These are phyloP conservation scores for Hibiscus syriacus DNA, from an alignment of 345 rosid species.

Conservation along the genomic window DNA sequence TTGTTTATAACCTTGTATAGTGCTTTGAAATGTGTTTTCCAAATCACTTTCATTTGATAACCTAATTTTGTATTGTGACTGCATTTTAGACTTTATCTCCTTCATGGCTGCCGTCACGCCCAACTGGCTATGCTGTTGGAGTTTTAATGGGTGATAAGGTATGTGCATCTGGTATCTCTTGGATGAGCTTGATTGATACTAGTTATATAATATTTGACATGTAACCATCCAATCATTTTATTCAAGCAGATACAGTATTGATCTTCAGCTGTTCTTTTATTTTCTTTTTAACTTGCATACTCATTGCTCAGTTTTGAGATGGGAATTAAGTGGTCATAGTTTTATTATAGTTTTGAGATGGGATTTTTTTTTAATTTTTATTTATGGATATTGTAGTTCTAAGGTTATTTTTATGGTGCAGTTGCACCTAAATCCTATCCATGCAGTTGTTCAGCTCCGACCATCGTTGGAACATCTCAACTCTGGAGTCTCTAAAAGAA, in stretches of 20 bases:
- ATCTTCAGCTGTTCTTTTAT: too few relatives aligned
- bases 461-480: conserved; percentile 47
- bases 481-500: conserved; percentile 32
- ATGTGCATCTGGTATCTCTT: too few relatives aligned
- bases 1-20: background rate
- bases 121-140: conserved; percentile 55
- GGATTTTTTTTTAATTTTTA: background rate
- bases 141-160: too few relatives aligned
- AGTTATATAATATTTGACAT: background rate
- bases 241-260: background rate
- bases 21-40: too few relatives aligned
- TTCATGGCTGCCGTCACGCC: conserved; percentile 39
- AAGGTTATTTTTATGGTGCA: conserved; percentile 35
- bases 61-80: background rate
- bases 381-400: background rate
- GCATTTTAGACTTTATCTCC: conserved; percentile 45
- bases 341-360: too few relatives aligned
- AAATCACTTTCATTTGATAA: background rate
- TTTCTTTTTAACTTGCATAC: too few relatives aligned
- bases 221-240: background rate
- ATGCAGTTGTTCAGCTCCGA: conserved; percentile 80
- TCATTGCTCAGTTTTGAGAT: background rate
- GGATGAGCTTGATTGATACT: background rate
- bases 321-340: background rate
- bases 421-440: conserved; percentile 78